Evolutionary conservation across 768 basidiomycete species (phyloP).

Genomic region (Phylloporus sp.): DNA sequence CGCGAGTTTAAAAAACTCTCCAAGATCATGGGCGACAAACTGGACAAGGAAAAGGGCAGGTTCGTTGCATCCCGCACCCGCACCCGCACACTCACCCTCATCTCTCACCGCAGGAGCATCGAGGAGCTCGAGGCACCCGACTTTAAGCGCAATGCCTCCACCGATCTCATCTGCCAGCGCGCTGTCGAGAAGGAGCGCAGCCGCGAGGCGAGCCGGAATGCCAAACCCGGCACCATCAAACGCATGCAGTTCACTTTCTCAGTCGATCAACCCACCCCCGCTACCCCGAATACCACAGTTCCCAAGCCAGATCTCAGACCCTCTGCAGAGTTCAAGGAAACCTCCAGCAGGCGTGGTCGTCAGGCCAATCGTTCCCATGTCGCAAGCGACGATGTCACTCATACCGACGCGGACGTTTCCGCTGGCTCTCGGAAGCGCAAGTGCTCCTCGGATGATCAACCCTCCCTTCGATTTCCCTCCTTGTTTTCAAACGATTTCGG

Average conservation of each 20-base stretch:
- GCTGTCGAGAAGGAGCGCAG: slow-evolving; percentile 79
- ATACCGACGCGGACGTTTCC: slow-evolving; percentile 21
- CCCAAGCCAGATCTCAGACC: slow-evolving; percentile 68
- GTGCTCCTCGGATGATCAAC: slow-evolving; percentile 20
- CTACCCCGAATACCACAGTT: slow-evolving; percentile 40
- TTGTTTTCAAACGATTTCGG: slow-evolving; percentile 75
- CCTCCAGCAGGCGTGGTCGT: slow-evolving; percentile 36
- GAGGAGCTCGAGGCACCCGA: slow-evolving; percentile 82
- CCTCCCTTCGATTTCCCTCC: slow-evolving; percentile 63
- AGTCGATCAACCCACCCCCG: slow-evolving; percentile 62
- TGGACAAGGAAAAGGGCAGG: slow-evolving; percentile 92
- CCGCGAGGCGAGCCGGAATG: slow-evolving; percentile 63
- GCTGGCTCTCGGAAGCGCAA: slow-evolving; percentile 29
- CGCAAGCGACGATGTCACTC: slow-evolving; percentile 25
- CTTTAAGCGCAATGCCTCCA: slow-evolving; percentile 74
- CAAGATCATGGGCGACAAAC: slow-evolving; percentile 85
- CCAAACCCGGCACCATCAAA: slow-evolving; percentile 69
- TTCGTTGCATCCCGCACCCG: slow-evolving; percentile 36
- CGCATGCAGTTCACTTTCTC: slow-evolving; percentile 91
- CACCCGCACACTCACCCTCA: slow-evolving; percentile 13
- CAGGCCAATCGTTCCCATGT: slow-evolving; percentile 37
- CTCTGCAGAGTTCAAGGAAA: slow-evolving; percentile 59
- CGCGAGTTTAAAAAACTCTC: slow-evolving; percentile 89
- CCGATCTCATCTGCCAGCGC: slow-evolving; percentile 75
- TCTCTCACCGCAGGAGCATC: slow-evolving; percentile 57